These are phyloP conservation scores for Macrolepiota albuminosa DNA, from an alignment of 768 basidiomycete genomes.

Conservation along the genomic window DNA sequence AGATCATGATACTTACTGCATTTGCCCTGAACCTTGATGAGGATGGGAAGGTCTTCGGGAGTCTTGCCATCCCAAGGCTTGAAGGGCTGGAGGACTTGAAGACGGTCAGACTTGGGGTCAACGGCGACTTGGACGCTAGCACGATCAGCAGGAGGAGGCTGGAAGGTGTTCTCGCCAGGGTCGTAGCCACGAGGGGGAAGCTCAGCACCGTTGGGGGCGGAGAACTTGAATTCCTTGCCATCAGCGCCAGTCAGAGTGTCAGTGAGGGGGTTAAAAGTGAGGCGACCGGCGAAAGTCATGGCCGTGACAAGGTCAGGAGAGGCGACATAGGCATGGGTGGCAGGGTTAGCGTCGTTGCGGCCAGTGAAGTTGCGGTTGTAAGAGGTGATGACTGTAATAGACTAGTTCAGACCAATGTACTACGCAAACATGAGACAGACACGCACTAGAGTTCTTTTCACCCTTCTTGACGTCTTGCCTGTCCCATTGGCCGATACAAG, in stretches of 20 bases:
- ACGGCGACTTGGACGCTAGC: constrained; percentile 83
- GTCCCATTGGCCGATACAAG: constrained; percentile 99
- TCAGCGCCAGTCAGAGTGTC: constrained; percentile 85
- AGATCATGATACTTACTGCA: constrained; percentile 65
- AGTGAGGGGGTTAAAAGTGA: constrained; percentile 95
- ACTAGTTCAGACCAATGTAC: constrained; percentile 8
- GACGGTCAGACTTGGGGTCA: constrained; percentile 78
- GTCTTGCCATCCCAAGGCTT: constrained; percentile 91
- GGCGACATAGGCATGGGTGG: constrained; percentile 94
- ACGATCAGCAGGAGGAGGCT: constrained; percentile 86
- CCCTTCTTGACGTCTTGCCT: constrained; percentile 96
- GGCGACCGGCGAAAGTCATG: constrained; percentile 89
- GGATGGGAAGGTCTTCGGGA: constrained; percentile 79
- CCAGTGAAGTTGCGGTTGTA: constrained; percentile 99
- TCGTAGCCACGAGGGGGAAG: constrained; percentile 96
- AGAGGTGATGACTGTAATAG: constrained; percentile 80
- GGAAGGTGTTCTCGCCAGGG: constrained; percentile 96
- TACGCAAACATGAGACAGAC: not conserved
- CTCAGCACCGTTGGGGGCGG: constrained; percentile 85
- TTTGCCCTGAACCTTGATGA: constrained; percentile 99
- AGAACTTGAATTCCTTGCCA: constrained; percentile 97
- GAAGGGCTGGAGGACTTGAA: constrained; percentile 90
- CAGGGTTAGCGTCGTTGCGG: constrained; percentile 98
- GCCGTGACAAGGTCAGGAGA: constrained; percentile 96
- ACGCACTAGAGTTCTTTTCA: constrained; percentile 89